These are phyloP conservation scores for Cordyceps militaris DNA, from an alignment of 2,329 filamentous ascomycete genomes.

Conservation along the genomic window DNA sequence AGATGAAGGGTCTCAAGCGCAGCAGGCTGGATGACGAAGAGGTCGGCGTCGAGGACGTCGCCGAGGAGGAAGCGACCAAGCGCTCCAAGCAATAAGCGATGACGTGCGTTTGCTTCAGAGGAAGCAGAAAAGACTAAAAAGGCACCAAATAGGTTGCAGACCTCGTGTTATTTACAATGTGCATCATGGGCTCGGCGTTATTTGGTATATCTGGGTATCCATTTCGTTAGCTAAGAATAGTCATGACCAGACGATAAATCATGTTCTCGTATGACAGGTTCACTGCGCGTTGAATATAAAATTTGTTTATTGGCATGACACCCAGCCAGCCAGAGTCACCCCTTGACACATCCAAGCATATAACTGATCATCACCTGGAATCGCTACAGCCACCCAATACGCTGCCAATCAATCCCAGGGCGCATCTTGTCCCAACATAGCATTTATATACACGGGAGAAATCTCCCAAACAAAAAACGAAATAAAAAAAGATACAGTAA, in stretches of 20 bases:
- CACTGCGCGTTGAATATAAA: neutral
- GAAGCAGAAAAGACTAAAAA: neutral
- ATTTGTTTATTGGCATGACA: neutral
- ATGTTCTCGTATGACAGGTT: neutral
- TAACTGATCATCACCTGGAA: neutral
- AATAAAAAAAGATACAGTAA: neutral
- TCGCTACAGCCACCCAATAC: neutral
- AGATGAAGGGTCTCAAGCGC: slow-evolving; percentile 98
- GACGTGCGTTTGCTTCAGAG: neutral
- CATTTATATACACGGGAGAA: neutral
- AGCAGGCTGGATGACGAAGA: slow-evolving; percentile 55
- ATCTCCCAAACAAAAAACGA: neutral
- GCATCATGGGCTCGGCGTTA: slow-evolving; percentile 12
- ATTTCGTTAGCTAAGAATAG: neutral
- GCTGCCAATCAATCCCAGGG: neutral
- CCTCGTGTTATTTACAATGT: neutral
- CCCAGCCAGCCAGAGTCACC: neutral
- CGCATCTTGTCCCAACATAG: neutral
- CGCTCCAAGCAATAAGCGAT: slow-evolving; percentile 26
- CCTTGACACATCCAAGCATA: neutral
- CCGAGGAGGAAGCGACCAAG: slow-evolving; percentile 31
- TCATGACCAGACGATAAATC: neutral
- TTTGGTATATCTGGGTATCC: slow-evolving; percentile 3
- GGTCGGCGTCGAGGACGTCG: slow-evolving; percentile 33
- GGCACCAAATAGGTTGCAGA: neutral